phyloP scores from a whole-genome alignment of 306 rosid species.

The Lathyrus tuberosus region DNA sequence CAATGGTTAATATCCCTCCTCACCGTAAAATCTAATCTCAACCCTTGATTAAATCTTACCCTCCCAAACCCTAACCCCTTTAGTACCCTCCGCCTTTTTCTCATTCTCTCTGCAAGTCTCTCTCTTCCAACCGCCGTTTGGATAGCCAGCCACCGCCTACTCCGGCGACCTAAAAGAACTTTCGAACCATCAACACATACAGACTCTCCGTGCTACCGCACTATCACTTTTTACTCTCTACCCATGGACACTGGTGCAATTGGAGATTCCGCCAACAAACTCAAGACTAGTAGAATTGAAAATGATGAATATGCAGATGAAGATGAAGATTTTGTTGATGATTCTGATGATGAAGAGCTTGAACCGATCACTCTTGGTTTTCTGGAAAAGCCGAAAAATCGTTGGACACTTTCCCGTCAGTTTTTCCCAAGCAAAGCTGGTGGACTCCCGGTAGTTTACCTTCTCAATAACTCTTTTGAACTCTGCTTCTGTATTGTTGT shows the following conservation, averaged over 20 bases:
- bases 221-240: too few relatives aligned
- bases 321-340: slow-evolving; percentile 30
- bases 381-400: slow-evolving; percentile 55
- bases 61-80: slow-evolving; percentile 7
- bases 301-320: slow-evolving; percentile 30
- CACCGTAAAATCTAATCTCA: neutral
- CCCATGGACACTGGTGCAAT: slow-evolving; percentile 42
- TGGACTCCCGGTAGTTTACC: slow-evolving; percentile 68
- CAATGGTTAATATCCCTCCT: too few relatives aligned
- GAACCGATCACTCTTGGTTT: slow-evolving; percentile 67
- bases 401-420: slow-evolving; percentile 60
- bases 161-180: neutral
- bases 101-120: too few relatives aligned
- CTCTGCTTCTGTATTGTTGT: neutral
- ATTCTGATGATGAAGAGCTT: slow-evolving; percentile 48
- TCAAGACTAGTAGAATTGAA: slow-evolving; percentile 51
- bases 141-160: neutral
- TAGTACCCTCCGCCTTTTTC: neutral
- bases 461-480: neutral
- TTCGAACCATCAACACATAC: too few relatives aligned
- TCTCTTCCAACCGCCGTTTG: neutral
- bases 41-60: too few relatives aligned
- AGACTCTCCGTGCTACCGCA: too few relatives aligned
- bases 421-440: slow-evolving; percentile 91
- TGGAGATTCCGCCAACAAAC: slow-evolving; percentile 41